Evolutionary conservation across 1,284 basidiomycete genomes (phyloP).

Genomic region (Wallemia hederae): DNA sequence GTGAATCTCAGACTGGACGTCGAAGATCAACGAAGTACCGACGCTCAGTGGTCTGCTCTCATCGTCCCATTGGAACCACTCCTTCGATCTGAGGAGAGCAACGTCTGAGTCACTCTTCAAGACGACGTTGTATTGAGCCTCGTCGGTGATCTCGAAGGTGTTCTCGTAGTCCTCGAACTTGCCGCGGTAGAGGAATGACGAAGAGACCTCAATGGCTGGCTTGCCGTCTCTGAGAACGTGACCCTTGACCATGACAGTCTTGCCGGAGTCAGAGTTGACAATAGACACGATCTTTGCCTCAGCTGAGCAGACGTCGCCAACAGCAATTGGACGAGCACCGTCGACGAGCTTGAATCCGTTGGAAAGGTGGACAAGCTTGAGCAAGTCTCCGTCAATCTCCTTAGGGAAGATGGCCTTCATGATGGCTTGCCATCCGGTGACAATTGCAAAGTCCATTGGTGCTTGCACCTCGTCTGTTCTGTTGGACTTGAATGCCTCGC

Average conservation of each 20-base stretch:
- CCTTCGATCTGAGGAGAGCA: slow-evolving; percentile 75
- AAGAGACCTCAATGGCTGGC: slow-evolving; percentile 72
- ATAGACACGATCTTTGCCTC: slow-evolving; percentile 70
- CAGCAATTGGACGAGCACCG: slow-evolving; percentile 42
- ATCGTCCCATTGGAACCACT: slow-evolving; percentile 93
- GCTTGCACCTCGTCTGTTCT: slow-evolving; percentile 37
- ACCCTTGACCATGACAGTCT: slow-evolving; percentile 75
- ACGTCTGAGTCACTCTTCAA: slow-evolving; percentile 48
- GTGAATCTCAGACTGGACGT: slow-evolving; percentile 48
- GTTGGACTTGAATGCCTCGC: slow-evolving; percentile 56
- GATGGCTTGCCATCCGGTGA: slow-evolving; percentile 91
- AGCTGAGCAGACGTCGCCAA: slow-evolving; percentile 67
- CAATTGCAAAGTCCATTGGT: slow-evolving; percentile 97
- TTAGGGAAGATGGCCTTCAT: slow-evolving; percentile 92
- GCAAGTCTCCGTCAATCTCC: slow-evolving; percentile 62
- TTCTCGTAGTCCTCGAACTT: slow-evolving; percentile 75
- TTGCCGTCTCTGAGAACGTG: slow-evolving; percentile 41
- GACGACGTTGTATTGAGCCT: slow-evolving; percentile 57
- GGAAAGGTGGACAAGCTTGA: slow-evolving; percentile 84
- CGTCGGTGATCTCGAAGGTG: slow-evolving; percentile 76
- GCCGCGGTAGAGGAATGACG: slow-evolving; percentile 88
- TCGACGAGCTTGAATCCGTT: slow-evolving; percentile 79
- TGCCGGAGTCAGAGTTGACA: slow-evolving; percentile 69
- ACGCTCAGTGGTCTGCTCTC: slow-evolving; percentile 43
- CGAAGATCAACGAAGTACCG: slow-evolving; percentile 66